Evolutionary conservation across 352 stramenopile species (phyloP).

Genomic region (Pythium rhizo-oryzae): DNA sequence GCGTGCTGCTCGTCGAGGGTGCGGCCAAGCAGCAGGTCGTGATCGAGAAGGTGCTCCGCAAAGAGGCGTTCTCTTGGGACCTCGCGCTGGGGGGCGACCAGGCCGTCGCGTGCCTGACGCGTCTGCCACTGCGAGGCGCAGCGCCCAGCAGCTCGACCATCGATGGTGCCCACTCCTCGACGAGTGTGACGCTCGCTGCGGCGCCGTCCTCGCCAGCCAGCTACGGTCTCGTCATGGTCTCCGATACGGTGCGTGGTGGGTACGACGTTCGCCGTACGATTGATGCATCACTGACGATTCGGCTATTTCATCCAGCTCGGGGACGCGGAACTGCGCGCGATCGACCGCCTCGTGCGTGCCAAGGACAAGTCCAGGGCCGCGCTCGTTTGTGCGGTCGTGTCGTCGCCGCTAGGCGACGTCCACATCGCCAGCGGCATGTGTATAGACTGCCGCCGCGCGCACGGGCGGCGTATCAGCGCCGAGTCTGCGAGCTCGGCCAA

Average conservation of each 20-base stretch:
- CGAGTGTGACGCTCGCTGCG: conserved; percentile 6
- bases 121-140: conserved; percentile 18
- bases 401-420: conserved; percentile 36
- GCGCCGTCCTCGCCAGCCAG: conserved; percentile 1
- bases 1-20: conserved; percentile 63
- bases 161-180: not conserved
- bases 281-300: too few species aligned
- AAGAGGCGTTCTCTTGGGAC: conserved; percentile 73
- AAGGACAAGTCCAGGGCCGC: conserved; percentile 35
- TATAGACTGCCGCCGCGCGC: conserved; percentile 41
- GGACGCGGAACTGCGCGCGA: conserved; percentile 48
- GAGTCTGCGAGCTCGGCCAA: conserved; percentile 25
- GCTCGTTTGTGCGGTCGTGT: conserved; percentile 61
- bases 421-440: conserved; percentile 60
- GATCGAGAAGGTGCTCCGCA: conserved; percentile 60
- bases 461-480: conserved; percentile 52
- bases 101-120: conserved; percentile 50
- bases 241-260: conserved; percentile 44
- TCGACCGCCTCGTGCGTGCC: conserved; percentile 52
- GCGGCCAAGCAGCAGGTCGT: conserved; percentile 56
- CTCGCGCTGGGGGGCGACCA: conserved; percentile 63
- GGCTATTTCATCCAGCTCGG: too few species aligned
- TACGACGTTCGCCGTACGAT: too few species aligned
- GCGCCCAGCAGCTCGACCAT: not conserved
- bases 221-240: conserved; percentile 63